Evolutionary conservation across 495 filamentous ascomycete genomes (phyloP).

Genomic region (Lepraria neglecta): DNA sequence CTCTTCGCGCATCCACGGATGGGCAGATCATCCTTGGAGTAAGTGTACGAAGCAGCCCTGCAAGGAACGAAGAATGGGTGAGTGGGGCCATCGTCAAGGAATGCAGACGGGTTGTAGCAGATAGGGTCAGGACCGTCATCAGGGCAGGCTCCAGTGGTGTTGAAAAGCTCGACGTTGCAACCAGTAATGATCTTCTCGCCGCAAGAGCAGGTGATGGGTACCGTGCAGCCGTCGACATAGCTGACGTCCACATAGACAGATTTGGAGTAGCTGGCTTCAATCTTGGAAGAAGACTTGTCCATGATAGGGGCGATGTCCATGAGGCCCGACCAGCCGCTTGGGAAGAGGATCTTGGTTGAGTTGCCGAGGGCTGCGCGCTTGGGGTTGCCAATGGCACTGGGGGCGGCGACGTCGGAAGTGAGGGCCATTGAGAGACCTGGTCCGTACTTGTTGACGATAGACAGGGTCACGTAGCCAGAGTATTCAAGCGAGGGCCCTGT

Average conservation of each 20-base stretch:
- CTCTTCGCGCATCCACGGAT: neutral
- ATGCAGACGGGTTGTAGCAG: neutral
- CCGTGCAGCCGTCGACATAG: conserved; percentile 9
- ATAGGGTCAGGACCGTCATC: conserved; percentile 2
- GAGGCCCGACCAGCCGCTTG: neutral
- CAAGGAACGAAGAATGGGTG: neutral
- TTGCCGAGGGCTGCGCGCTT: neutral
- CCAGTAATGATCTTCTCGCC: neutral
- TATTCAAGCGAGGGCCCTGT: neutral
- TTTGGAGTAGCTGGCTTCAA: conserved; percentile 1
- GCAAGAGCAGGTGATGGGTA: conserved; percentile 13
- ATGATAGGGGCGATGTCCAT: neutral
- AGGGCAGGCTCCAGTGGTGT: neutral
- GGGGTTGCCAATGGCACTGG: neutral
- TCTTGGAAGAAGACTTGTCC: neutral
- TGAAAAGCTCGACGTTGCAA: conserved; percentile 8
- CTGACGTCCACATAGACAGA: neutral
- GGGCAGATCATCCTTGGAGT: neutral
- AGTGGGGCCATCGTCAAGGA: neutral
- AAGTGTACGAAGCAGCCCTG: neutral
- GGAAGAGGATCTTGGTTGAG: neutral
- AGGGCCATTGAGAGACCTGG: neutral
- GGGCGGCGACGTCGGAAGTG: neutral
- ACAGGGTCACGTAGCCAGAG: neutral
- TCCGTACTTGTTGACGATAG: neutral